These are phyloP conservation scores for Camelina hispida DNA, from an alignment of 345 rosid species.

Conservation along the genomic window DNA sequence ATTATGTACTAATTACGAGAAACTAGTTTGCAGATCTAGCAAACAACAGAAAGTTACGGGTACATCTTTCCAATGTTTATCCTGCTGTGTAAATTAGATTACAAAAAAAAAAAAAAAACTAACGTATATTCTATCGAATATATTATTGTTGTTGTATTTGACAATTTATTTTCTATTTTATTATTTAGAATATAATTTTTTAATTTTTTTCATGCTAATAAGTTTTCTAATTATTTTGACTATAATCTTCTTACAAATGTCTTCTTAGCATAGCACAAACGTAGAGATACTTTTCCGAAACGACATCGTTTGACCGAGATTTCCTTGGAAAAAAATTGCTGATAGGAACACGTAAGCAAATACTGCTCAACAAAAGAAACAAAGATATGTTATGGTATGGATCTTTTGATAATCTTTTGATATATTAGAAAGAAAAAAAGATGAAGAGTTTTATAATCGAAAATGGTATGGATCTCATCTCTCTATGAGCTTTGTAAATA, in stretches of 20 bases:
- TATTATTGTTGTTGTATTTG: background rate
- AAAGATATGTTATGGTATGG: no score
- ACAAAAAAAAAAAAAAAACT: no score
- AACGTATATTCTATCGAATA: constrained; percentile 22
- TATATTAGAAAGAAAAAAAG: no score
- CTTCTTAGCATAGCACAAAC: no score
- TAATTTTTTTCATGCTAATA: background rate
- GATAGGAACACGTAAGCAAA: no score
- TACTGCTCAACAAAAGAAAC: no score
- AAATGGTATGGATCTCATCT: background rate
- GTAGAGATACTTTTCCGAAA: no score
- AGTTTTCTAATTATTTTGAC: background rate
- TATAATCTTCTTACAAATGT: background rate
- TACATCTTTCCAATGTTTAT: constrained; percentile 4
- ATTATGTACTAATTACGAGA: background rate
- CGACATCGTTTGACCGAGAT: no score
- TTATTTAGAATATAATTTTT: background rate
- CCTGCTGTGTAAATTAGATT: background rate
- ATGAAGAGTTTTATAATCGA: no score
- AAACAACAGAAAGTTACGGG: background rate
- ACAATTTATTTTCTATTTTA: background rate
- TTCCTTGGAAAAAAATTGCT: no score
- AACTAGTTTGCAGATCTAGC: background rate
- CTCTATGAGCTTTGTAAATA: background rate
- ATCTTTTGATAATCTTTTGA: no score